Evolutionary conservation across 305 asterid genomes (phyloP).

Genomic region (Fraxinus albicans): DNA sequence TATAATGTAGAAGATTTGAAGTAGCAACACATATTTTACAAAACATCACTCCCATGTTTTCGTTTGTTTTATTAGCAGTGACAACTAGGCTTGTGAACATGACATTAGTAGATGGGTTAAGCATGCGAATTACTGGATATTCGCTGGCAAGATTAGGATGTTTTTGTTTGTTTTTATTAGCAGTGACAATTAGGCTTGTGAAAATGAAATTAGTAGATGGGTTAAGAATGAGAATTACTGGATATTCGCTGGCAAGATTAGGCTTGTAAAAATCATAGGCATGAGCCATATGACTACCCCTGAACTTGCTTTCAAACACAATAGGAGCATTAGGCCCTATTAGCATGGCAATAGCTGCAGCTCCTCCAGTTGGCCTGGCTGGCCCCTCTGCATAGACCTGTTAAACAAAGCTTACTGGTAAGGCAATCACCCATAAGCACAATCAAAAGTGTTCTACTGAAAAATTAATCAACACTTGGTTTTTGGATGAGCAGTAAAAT

Average conservation of each 20-base stretch:
- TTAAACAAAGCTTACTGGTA: constrained; percentile 23
- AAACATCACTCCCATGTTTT: background rate
- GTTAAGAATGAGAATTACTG: constrained; percentile 51
- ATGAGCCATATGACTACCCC: constrained; percentile 97
- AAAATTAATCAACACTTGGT: background rate
- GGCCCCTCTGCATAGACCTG: constrained; percentile 99
- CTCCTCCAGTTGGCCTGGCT: constrained; percentile 99
- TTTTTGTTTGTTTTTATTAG: no score
- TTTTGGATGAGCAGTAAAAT: background rate
- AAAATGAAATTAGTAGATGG: constrained; percentile 7
- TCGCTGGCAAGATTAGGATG: constrained; percentile 94
- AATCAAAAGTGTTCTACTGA: background rate
- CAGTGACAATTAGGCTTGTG: background rate
- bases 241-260: constrained; percentile 97
- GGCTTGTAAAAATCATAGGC: constrained; percentile 98
- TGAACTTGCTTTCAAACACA: constrained; percentile 87
- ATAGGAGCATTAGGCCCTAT: constrained; percentile 98
- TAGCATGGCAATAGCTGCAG: constrained; percentile 97
- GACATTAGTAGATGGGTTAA: constrained; percentile 8
- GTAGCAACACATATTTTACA: background rate
- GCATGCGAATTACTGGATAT: constrained; percentile 75
- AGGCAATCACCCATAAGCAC: background rate
- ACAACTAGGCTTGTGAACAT: background rate
- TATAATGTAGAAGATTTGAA: background rate
- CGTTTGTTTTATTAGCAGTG: background rate